Evolutionary conservation across 2,329 filamentous ascomycete species (phyloP), one percentile per base, ranked within the genome.

Genomic region (Neofusicoccum kwambonambiense): DNA sequence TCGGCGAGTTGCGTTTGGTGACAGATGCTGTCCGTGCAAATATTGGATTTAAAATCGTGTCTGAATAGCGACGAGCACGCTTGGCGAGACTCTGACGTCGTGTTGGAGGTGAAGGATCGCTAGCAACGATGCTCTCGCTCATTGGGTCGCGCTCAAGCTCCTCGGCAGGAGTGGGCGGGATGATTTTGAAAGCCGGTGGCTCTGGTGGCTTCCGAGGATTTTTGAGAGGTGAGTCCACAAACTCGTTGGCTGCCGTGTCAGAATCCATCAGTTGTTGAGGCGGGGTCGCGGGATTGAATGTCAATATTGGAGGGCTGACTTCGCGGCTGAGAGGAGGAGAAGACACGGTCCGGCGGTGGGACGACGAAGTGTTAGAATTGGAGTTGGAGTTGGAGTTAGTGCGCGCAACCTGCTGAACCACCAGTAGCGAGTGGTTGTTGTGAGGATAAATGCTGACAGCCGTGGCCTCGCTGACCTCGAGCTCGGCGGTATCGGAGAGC

Each of bases 401-500:
- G 3, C 74, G 72, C 6, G 76, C 72, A 15, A 73, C 64, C 63
- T 86, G 83, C 69, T 89, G 84, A n/a, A 89, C 84, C n/a, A 89
- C 75, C n/a, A 89, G 77, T 4, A 89, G 75, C 6, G 86, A 88
- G 49, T 85, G 78, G 68, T 89, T 89, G 73, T 87, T 86, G 74
- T 89, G 87, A 2, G 86, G 82, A 67, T 84, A 88, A 39, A 88
- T 82, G 65, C 80, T 84, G 13, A 89, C 80, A 11, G 85, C 85
- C 47, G 80, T 86, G 9, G 87, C 87, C 72, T 89, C 86, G 66
- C 81, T 84, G 61, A 89, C 81, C 73, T 89, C 87, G 11, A 85
- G 75, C 1, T 77, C 75, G 0, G 83, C 83, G 0, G 83, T 85
- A 49, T 79, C 69, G 68, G 83, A 67, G 75, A 77, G 68, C 77